Base-by-base conservation (phyloP, 495 filamentous ascomycete genomes). In the Talaromyces stipitatus region DNA sequence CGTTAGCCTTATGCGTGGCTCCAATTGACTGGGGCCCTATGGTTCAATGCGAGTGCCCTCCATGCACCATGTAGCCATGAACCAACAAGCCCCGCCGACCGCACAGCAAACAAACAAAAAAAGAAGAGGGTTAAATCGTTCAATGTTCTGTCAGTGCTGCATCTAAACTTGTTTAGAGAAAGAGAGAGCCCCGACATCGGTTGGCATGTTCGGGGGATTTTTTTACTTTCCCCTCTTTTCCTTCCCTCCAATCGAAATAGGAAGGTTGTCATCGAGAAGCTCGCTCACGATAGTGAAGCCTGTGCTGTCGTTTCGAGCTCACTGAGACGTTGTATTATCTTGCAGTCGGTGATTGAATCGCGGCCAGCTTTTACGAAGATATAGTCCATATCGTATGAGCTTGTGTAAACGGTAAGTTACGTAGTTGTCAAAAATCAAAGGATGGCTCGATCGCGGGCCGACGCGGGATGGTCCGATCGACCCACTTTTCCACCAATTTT, bases 1-100 rank as follows among this genome's bases (percentile, higher is more conserved):
- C 48, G 48, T 43, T 58, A 58, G 56, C 54, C 56, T 52, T 23
- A 58, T 58, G 48, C 56, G 56, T 58, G 56, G 56, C 56, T 58
- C 50, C 56, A 58, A 58, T 58, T 58, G 48, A 57, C 43, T 33
- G 55, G 16, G 22, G 36, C n/a, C 38, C 33, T 29, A 28, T 26
- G 27, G 32, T 46, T 41, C 11, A 14, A 9, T 55, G 23, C 26
- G 22, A n/a, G 30, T 43, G 33, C 33, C 33, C n/a, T n/a, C n/a
- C n/a, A n/a, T n/a, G n/a, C n/a, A 12, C 30, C 30, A 33, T 33
- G 5, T 11, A n/a, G 32, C 32, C n/a, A 41, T 41, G 36, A 18
- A 18, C 36, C 36, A 41, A 16, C 36, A 41, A 41, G 36, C 36
- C 36, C n/a, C 36, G 36, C 36, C 36, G 16, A 41, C 16, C 16